Conservation (phyloP, 148 eudicot species). For the Spergularia bocconei region DNA sequence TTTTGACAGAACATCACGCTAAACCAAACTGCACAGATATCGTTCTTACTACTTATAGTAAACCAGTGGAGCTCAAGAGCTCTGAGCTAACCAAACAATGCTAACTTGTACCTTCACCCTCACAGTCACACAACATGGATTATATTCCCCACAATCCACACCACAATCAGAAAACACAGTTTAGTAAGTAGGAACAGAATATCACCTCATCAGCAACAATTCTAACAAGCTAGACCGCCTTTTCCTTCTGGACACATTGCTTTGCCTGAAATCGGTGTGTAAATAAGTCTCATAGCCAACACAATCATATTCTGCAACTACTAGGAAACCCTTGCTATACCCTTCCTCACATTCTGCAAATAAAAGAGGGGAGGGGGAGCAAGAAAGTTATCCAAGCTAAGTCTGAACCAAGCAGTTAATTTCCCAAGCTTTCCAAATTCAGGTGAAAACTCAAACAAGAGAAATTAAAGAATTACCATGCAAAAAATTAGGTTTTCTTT, state of each 20-base stretch:
- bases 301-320: too few species aligned
- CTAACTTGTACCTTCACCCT: slow-evolving; percentile 10
- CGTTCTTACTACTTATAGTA: slow-evolving; percentile 22
- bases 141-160: slow-evolving; percentile 24
- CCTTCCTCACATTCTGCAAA: too few species aligned
- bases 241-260: slow-evolving; percentile 71
- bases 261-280: slow-evolving; percentile 52
- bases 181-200: not conserved
- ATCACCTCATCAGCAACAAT: slow-evolving; percentile 70
- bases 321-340: too few species aligned
- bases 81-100: slow-evolving; percentile 17
- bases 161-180: not conserved
- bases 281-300: not conserved
- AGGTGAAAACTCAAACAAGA: too few species aligned
- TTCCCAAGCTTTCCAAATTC: too few species aligned
- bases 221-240: slow-evolving; percentile 85
- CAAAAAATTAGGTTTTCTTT: too few species aligned
- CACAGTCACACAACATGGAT: slow-evolving; percentile 53
- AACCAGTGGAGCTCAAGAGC: slow-evolving; percentile 14
- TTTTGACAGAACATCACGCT: slow-evolving; percentile 9
- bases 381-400: too few species aligned
- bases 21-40: slow-evolving; percentile 27
- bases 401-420: too few species aligned
- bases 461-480: too few species aligned
- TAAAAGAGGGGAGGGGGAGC: too few species aligned